Conservation (phyloP, 345 rosid genomes). For the Bruguiera sexangula region DNA sequence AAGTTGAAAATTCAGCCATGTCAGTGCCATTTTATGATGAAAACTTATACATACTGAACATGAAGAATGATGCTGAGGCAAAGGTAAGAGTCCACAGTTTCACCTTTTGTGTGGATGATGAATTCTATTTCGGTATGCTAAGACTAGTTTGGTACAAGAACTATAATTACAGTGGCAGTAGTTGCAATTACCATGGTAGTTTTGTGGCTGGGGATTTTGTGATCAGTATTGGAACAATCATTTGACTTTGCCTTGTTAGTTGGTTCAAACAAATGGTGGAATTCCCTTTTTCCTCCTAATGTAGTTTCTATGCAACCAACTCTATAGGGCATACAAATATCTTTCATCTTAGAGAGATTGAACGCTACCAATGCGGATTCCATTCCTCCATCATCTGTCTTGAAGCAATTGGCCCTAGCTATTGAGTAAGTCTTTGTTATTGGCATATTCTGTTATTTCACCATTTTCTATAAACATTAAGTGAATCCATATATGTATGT, state of each 20-base stretch:
- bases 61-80: conserved; percentile 68
- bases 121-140: too few relatives aligned
- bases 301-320: too few relatives aligned
- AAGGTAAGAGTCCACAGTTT: conserved; percentile 43
- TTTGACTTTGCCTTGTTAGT: not conserved
- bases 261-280: not conserved
- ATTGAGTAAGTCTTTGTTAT: conserved; percentile 61
- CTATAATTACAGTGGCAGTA: not conserved
- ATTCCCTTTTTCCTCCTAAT: not conserved
- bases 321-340: conserved; percentile 53
- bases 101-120: too few relatives aligned
- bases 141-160: not conserved
- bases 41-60: conserved; percentile 52
- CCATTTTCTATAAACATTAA: not conserved
- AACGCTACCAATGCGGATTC: conserved; percentile 47
- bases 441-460: not conserved
- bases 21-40: conserved; percentile 67
- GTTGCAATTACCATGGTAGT: not conserved
- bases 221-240: not conserved
- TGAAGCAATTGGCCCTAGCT: conserved; percentile 80
- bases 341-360: conserved; percentile 50
- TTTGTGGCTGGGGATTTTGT: not conserved
- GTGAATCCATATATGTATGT: not conserved
- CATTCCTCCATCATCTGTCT: conserved; percentile 63
- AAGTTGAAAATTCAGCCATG: conserved; percentile 58